These are phyloP conservation scores for Diaporthe aspalathi DNA, from an alignment of 2,329 filamentous ascomycete species.

Conservation along the genomic window DNA sequence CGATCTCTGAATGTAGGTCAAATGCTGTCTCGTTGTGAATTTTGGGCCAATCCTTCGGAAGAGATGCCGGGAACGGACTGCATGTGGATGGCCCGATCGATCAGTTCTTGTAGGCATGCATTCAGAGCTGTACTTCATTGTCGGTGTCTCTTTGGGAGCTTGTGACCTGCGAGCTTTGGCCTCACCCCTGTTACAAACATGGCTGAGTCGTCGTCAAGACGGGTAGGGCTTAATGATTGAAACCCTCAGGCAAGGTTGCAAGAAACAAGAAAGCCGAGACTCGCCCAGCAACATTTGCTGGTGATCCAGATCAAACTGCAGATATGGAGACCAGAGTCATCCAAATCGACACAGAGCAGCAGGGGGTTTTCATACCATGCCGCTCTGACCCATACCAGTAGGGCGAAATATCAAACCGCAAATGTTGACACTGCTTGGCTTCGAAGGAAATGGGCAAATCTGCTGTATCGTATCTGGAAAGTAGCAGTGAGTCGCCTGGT, in stretches of 20 bases:
- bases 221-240: neutral
- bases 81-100: neutral
- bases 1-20: neutral
- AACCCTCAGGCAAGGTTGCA: neutral
- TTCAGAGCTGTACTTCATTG: neutral
- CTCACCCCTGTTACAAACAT: neutral
- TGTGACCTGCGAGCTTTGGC: neutral
- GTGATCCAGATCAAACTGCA: neutral
- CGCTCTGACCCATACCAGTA: neutral
- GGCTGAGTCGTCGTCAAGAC: neutral
- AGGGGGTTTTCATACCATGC: constrained; percentile 7
- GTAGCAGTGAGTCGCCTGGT: neutral
- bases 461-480: neutral
- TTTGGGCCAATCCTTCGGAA: neutral
- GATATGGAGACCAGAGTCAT: neutral
- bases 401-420: constrained; percentile 20
- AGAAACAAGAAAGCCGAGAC: constrained; percentile 7
- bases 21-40: neutral
- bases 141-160: neutral
- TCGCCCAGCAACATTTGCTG: constrained; percentile 18
- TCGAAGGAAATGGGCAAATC: neutral
- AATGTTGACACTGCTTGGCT: constrained; percentile 5
- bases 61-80: neutral
- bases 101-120: no score
- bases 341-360: neutral